Percentiles rank a stretch among this genome's conserved stretches.
These are phyloP conservation scores for Aspergillus biplanus DNA, from an alignment of 495 filamentous ascomycete genomes.

Conservation along the genomic window DNA sequence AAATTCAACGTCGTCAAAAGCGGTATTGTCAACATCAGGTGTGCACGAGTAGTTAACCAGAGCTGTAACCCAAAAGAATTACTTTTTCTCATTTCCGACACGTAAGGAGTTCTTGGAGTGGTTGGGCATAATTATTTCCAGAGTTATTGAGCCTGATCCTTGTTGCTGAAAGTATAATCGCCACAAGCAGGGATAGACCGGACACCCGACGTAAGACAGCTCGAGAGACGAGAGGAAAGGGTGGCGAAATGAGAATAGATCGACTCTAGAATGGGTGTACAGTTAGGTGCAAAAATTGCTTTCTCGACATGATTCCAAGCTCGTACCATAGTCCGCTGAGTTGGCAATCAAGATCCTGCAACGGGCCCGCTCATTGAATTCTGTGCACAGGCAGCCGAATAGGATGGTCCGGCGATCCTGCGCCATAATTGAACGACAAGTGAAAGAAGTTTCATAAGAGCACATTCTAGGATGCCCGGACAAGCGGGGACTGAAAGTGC, in stretches of 20 bases:
- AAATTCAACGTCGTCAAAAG: constrained; percentile 48
- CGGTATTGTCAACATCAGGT: neutral
- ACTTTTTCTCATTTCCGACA: constrained; percentile 15
- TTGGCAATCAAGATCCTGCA: constrained; percentile 42
- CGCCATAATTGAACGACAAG: constrained; percentile 20
- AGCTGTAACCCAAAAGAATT: constrained; percentile 6
- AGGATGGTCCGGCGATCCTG: constrained; percentile 34
- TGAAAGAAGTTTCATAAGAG: constrained; percentile 17
- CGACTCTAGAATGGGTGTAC: constrained; percentile 25
- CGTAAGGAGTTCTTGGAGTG: constrained; percentile 19
- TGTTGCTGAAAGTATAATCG: constrained; percentile 36
- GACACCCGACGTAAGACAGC: constrained; percentile 36
- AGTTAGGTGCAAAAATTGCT: constrained; percentile 26
- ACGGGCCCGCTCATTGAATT: constrained; percentile 33
- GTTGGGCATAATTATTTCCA: constrained; percentile 35
- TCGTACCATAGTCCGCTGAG: constrained; percentile 34
- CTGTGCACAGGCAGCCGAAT: constrained; percentile 26
- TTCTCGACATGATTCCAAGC: constrained; percentile 31
- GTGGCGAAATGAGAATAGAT: constrained; percentile 37
- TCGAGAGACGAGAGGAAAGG: constrained; percentile 32
- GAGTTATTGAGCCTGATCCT: constrained; percentile 34
- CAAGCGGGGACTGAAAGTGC: constrained; percentile 24
- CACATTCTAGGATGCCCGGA: constrained; percentile 23
- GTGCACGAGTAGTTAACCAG: neutral
- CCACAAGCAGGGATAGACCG: constrained; percentile 29